Percentiles rank a stretch among this genome's conserved stretches.
phyloP scores from a whole-genome alignment of 1,139 yeast species.

The Entelexis paramagnoliae region DNA sequence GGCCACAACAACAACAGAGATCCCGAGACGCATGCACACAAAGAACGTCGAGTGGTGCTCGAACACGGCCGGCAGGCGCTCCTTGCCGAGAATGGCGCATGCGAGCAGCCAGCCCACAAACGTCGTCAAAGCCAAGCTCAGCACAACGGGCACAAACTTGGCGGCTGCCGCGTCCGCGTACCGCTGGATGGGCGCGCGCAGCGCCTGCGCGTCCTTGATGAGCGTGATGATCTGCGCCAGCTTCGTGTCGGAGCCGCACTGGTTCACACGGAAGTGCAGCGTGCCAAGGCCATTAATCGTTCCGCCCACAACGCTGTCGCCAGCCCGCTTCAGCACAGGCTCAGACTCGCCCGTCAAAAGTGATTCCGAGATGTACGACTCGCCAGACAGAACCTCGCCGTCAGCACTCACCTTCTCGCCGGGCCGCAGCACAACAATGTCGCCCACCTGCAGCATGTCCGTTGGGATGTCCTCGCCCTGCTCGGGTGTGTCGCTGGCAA shows the following conservation, averaged over 20 bases:
- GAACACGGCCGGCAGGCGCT: conserved; percentile 44
- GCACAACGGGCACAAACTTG: conserved; percentile 69
- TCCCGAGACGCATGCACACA: conserved; percentile 70
- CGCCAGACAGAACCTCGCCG: conserved; percentile 67
- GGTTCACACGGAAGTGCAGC: conserved; percentile 55
- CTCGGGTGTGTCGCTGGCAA: conserved; percentile 23
- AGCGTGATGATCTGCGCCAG: conserved; percentile 75
- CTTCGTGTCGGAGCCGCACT: conserved; percentile 74
- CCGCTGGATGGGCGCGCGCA: conserved; percentile 83
- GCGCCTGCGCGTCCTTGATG: conserved; percentile 81
- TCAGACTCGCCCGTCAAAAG: conserved; percentile 81
- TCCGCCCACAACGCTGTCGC: conserved; percentile 74
- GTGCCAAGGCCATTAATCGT: conserved; percentile 75
- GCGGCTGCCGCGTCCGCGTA: conserved; percentile 81
- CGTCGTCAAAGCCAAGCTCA: conserved; percentile 52
- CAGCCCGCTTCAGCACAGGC: conserved; percentile 53
- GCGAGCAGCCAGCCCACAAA: conserved; percentile 51
- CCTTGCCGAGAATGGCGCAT: conserved; percentile 10
- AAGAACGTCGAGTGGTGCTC: conserved; percentile 37
- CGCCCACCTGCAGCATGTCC: conserved; percentile 67
- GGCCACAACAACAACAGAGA: conserved; percentile 90
- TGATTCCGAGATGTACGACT: conserved; percentile 78
- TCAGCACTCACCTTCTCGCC: conserved; percentile 91
- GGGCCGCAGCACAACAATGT: conserved; percentile 67
- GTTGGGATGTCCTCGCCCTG: conserved; percentile 42